These are phyloP conservation scores for Boletus fagicola DNA, from an alignment of 768 basidiomycete species.

Conservation along the genomic window DNA sequence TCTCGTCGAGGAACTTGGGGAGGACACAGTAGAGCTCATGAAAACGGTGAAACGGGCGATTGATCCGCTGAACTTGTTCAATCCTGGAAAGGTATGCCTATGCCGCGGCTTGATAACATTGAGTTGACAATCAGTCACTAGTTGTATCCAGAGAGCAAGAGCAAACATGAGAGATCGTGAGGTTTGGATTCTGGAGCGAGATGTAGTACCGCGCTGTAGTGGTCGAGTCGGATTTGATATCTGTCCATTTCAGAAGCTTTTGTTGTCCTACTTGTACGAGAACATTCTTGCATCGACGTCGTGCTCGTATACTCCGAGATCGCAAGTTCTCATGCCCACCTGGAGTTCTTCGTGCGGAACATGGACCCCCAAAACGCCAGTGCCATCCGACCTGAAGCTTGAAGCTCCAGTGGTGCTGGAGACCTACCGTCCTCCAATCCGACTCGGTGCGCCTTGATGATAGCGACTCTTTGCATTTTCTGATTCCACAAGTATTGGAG, in stretches of 20 bases:
- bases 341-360: too few species aligned
- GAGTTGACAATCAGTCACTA: background rate
- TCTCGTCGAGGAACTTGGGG: constrained; percentile 78
- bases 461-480: too few species aligned
- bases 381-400: too few species aligned
- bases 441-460: too few species aligned
- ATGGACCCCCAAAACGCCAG: background rate
- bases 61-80: constrained; percentile 80
- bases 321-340: background rate
- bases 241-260: background rate
- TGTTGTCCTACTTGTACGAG: background rate
- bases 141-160: constrained; percentile 22
- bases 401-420: too few species aligned
- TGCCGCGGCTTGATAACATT: background rate
- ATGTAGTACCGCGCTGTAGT: background rate
- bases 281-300: background rate
- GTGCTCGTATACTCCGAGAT: background rate
- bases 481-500: too few species aligned
- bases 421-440: background rate
- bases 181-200: background rate
- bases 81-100: constrained; percentile 68
- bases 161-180: background rate
- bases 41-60: constrained; percentile 75
- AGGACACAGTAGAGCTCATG: constrained; percentile 82
- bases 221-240: background rate